These are phyloP conservation scores for Penicillium sp. DNA, from an alignment of 2,329 filamentous ascomycete species.

Conservation along the genomic window DNA sequence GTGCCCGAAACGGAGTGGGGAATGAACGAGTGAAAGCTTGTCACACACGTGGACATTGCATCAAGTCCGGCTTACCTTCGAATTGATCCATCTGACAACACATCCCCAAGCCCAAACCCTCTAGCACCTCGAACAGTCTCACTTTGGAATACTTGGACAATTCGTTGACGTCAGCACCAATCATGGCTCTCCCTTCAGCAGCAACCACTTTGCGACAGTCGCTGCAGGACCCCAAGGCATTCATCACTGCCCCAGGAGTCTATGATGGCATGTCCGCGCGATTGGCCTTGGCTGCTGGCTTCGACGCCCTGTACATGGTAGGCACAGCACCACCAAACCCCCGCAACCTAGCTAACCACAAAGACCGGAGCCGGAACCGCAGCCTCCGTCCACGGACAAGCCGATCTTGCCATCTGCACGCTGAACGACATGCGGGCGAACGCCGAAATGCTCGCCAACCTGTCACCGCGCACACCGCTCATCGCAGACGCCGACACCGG, in stretches of 20 bases:
- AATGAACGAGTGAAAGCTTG: conserved; percentile 11
- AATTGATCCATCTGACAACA: background rate
- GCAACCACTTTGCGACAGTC: conserved; percentile 37
- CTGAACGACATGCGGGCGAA: conserved; percentile 56
- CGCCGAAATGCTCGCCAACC: conserved; percentile 56
- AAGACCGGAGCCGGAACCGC: conserved; percentile 56
- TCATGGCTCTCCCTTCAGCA: conserved; percentile 28
- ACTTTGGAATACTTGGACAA: background rate
- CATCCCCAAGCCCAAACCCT: background rate
- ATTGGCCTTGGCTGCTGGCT: conserved; percentile 52
- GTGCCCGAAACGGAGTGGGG: conserved; percentile 12
- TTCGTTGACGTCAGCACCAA: conserved; percentile 9
- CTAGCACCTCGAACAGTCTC: background rate
- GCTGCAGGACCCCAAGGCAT: conserved; percentile 35
- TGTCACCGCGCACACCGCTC: conserved; percentile 52
- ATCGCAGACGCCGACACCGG: conserved; percentile 60
- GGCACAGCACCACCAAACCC: conserved; percentile 3
- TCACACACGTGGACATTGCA: conserved; percentile 7
- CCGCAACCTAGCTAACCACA: background rate
- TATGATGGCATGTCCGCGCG: conserved; percentile 55
- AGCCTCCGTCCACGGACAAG: conserved; percentile 51
- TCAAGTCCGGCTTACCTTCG: background rate
- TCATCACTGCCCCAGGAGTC: conserved; percentile 53
- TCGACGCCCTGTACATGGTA: conserved; percentile 56
- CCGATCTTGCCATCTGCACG: conserved; percentile 54